A percentile compares a stretch with the other conserved stretches of the same genome.
These are phyloP conservation scores for Stagonosporopsis chrysanthemi DNA, from an alignment of 2,329 filamentous ascomycete genomes.

Conservation along the genomic window DNA sequence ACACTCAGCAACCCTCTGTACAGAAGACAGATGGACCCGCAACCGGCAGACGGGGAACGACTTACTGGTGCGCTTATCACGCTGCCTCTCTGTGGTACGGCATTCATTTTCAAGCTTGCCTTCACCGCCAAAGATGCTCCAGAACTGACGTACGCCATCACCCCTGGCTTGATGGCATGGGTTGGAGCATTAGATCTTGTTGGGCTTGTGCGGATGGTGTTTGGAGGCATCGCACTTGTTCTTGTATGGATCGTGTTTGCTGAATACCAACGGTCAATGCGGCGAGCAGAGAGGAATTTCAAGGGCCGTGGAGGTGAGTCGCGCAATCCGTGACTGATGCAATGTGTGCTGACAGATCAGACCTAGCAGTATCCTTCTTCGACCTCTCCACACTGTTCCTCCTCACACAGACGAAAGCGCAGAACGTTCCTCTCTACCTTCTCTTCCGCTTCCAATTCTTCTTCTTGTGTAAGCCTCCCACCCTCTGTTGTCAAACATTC, in stretches of 20 bases:
- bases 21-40: slow-evolving; percentile 25
- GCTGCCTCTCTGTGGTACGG: slow-evolving; percentile 59
- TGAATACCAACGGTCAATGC: slow-evolving; percentile 36
- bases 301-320: slow-evolving; percentile 40
- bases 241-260: slow-evolving; percentile 39
- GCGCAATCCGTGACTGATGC: no score
- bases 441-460: slow-evolving; percentile 72
- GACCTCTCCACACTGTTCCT: slow-evolving; percentile 79
- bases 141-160: slow-evolving; percentile 66
- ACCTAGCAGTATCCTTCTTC: slow-evolving; percentile 58
- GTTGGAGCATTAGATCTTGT: slow-evolving; percentile 51
- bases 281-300: slow-evolving; percentile 19
- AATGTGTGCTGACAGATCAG: slow-evolving; percentile 35
- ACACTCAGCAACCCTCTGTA: slow-evolving; percentile 30
- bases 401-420: slow-evolving; percentile 83
- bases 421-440: slow-evolving; percentile 86
- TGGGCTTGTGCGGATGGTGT: slow-evolving; percentile 45
- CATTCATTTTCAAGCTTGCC: slow-evolving; percentile 85
- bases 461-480: slow-evolving; percentile 51
- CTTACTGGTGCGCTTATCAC: slow-evolving; percentile 42
- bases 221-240: slow-evolving; percentile 46
- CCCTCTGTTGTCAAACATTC: background rate
- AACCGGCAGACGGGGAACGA: slow-evolving; percentile 37
- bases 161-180: slow-evolving; percentile 54
- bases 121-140: slow-evolving; percentile 90